phyloP scores from a whole-genome alignment of 768 basidiomycete genomes.

The Galerina marginata region DNA sequence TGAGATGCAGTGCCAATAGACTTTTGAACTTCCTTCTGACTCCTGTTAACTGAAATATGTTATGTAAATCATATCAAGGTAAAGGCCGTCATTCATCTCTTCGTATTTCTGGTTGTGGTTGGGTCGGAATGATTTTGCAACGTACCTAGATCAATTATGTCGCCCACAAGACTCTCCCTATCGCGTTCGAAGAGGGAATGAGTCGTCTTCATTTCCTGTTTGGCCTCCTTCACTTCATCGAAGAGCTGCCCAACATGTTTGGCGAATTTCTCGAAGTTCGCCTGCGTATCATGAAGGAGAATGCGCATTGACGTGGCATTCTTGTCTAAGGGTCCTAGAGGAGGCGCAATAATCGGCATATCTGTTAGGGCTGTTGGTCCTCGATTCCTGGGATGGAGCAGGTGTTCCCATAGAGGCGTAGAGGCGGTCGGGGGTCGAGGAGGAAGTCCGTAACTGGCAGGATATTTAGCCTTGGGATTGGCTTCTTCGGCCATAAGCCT shows the following conservation, averaged over 20 bases:
- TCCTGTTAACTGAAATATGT: conserved; percentile 57
- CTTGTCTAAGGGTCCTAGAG: conserved; percentile 62
- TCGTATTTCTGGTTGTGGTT: too few species aligned
- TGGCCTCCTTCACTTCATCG: conserved; percentile 54
- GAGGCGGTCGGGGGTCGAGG: conserved; percentile 37
- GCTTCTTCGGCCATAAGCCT: too few species aligned
- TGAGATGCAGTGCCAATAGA: conserved; percentile 65
- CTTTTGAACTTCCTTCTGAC: conserved; percentile 64
- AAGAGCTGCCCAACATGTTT: conserved; percentile 58
- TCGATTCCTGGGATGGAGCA: conserved; percentile 51
- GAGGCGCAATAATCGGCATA: conserved; percentile 36
- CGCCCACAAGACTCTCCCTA: conserved; percentile 58
- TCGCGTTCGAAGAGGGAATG: conserved; percentile 65
- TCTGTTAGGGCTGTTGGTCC: conserved; percentile 27
- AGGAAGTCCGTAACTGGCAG: conserved; percentile 18
- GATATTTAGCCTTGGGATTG: not conserved
- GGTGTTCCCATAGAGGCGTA: conserved; percentile 60
- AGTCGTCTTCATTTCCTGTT: conserved; percentile 55
- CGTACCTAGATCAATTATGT: conserved; percentile 62
- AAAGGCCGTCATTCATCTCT: too few species aligned
- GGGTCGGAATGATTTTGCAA: conserved; percentile 11
- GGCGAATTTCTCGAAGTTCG: conserved; percentile 71
- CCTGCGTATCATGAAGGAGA: conserved; percentile 76
- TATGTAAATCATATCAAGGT: too few species aligned
- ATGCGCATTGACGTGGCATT: conserved; percentile 73